Evolutionary conservation across 805 yeast genomes (phyloP).

Genomic region (Zygosaccharomyces bailii): DNA sequence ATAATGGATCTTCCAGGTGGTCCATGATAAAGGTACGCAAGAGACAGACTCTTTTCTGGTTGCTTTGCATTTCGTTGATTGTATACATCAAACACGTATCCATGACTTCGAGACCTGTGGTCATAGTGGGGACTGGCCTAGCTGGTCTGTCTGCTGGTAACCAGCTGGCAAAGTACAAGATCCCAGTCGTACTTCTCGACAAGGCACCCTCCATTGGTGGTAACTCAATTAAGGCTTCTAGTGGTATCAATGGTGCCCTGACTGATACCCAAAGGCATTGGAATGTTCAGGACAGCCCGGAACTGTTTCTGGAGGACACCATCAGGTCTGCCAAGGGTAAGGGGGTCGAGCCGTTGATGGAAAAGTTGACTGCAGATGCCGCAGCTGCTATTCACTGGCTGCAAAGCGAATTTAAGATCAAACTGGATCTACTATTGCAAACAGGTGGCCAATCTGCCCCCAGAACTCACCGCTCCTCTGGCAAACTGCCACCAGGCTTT

Average conservation of each 20-base stretch:
- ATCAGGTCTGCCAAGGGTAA: constrained; percentile 59
- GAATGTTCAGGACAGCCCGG: constrained; percentile 53
- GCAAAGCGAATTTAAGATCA: constrained; percentile 57
- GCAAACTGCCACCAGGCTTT: constrained; percentile 56
- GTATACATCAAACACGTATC: constrained; percentile 1
- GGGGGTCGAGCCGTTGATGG: constrained; percentile 57
- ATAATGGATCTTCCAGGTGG: background rate
- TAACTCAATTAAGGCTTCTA: constrained; percentile 58
- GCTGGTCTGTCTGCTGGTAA: constrained; percentile 51
- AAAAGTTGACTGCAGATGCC: constrained; percentile 57
- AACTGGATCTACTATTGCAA: constrained; percentile 64
- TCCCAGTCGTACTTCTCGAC: constrained; percentile 47
- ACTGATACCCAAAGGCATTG: constrained; percentile 56
- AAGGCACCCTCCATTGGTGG: constrained; percentile 52
- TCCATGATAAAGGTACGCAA: constrained; percentile 4
- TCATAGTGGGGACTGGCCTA: constrained; percentile 54
- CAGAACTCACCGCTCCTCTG: constrained; percentile 75
- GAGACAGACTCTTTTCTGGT: constrained; percentile 1
- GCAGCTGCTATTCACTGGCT: constrained; percentile 72
- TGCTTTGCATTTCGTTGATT: background rate
- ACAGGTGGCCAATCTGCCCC: constrained; percentile 80
- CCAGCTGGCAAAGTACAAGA: constrained; percentile 37
- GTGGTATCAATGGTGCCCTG: constrained; percentile 68
- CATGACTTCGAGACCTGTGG: constrained; percentile 33
- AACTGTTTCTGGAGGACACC: constrained; percentile 62